Evolutionary conservation across 106 monocot genomes (phyloP), one percentile per base, ranked within the genome.

Genomic region (Gastrodia elata): DNA sequence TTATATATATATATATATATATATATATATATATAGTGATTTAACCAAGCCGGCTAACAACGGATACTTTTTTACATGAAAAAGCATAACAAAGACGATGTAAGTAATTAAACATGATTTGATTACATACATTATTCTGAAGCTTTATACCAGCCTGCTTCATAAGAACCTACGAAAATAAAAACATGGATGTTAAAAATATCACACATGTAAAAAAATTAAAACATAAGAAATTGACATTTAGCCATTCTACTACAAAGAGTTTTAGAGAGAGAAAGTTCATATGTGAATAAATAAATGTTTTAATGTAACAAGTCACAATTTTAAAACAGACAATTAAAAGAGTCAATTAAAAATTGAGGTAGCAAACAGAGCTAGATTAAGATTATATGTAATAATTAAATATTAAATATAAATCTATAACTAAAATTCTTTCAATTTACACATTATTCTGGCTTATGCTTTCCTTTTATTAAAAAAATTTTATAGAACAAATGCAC

Each of bases 111-210:
- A 41, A 25, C 15, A 13, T 34, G 44, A 33, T 22, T 22, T 56
- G 36, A 61, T 76, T 43, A 48, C 91, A 83, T 92, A 97, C 96
- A 83, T 70, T 90, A 48, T 90, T 81, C 38, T 90, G 84, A 37
- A 97, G 92, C 84, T 92, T 97, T 57, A 97, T 68, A 68, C 96
- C 92, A 30, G 89, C 88, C 59, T 97, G 96, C 78, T 92, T 97
- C 81, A 81, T 86, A 27, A 97, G 92, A 78, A 97, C 86, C 96
- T 97, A 74, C 79, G 77, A 73, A 69, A 11, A 11, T 2, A 24
- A 25, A 69, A 39, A 41, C 9, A 25, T 69, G n/a, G 37, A 78
- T 71, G 61, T 37, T 34, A 52, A 22, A 56, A 73, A 58, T 0
- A 67, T 38, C 25, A 1, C 14, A 1, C 67, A 67, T 18, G 36